Percentiles rank a stretch among this genome's conserved stretches.
These are phyloP conservation scores for Trichocomaceae sp. DNA, from an alignment of 2,329 filamentous ascomycete genomes.

Conservation along the genomic window DNA sequence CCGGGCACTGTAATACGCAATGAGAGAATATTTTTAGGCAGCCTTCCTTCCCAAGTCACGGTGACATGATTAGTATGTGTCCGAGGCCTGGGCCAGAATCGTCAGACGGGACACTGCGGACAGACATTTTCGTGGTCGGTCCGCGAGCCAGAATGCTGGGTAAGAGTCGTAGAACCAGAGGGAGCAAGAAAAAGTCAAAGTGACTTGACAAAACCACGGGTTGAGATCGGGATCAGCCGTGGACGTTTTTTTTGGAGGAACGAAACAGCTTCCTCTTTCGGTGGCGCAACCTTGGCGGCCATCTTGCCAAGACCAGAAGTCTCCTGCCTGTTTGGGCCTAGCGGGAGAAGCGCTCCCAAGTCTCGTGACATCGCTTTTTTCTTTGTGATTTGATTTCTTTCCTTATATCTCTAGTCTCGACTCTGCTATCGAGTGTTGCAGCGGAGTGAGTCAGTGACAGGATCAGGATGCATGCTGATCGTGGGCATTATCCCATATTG, in stretches of 20 bases:
- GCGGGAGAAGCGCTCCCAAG: background rate
- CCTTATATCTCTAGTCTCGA: background rate
- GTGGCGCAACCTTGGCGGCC: background rate
- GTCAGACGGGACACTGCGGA: background rate
- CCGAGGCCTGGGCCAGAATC: background rate
- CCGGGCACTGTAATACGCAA: too few relatives aligned
- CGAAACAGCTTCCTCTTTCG: slow-evolving; percentile 4
- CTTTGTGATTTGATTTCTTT: background rate
- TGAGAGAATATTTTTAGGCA: background rate
- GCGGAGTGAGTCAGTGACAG: too few relatives aligned
- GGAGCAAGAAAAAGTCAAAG: background rate
- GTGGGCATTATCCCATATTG: background rate
- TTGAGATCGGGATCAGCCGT: too few relatives aligned
- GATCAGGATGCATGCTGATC: background rate
- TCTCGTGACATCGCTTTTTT: background rate
- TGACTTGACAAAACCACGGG: background rate
- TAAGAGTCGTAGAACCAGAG: background rate
- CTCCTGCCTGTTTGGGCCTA: slow-evolving; percentile 10
- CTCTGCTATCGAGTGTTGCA: background rate
- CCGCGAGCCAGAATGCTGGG: background rate
- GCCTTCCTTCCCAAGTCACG: background rate
- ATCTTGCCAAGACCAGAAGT: background rate
- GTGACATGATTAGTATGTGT: background rate
- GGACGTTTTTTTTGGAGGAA: too few relatives aligned
- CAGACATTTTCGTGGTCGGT: background rate